Base-by-base conservation (phyloP, 2,329 filamentous ascomycete species). In the Alternaria gaisen region DNA sequence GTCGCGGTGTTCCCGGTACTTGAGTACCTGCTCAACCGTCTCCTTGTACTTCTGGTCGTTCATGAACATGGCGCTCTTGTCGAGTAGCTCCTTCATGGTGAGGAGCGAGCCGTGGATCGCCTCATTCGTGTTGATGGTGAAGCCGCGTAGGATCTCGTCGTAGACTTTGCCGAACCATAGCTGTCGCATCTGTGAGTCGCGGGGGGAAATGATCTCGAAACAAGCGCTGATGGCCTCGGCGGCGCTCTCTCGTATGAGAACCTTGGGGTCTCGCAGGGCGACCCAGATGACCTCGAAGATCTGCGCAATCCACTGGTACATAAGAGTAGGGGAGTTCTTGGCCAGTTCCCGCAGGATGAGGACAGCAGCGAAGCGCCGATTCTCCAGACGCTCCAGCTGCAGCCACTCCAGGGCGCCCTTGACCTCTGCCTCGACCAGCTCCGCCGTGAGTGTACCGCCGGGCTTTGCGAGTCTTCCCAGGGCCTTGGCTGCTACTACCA, bases 21-120 rank as follows among this genome's bases (percentile, higher is more conserved):
- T 91, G 67, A 94, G 89, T 36, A 97, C 92, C 65, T 95, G 94
- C 64, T 99, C 95, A 77, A 94, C 98, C 11, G 93, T 90, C 70
- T 97, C 92, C 60, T 90, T 88, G 79, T 98, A 99, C 75, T 81
- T 80, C 41, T 94, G 89, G 40, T 94, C 92, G 72, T 97, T 93
- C 95, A 99, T 98, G 79, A 97, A 99, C 94, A 99, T 99, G 70
- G 93, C 94, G 54, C 95, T 95, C 77, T 97, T 94, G 65, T 95
- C 88, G 18, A 99, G 87, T 48, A 99, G 86, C 80, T 98, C 94
- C 77, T 94, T 96, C 72, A 98, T 86, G 1, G 96, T 93, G 20
- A 99, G 85, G 41, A 99, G 85, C 2, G 94, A 97, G n/a, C 93
- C 95, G 76, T 99, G 96, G 42, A 97, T 90, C 61, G 89, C 91